Percentiles rank a stretch among this genome's conserved stretches.
Conservation (phyloP, 208 protist genomes). For the Crithidia fasciculata region DNA sequence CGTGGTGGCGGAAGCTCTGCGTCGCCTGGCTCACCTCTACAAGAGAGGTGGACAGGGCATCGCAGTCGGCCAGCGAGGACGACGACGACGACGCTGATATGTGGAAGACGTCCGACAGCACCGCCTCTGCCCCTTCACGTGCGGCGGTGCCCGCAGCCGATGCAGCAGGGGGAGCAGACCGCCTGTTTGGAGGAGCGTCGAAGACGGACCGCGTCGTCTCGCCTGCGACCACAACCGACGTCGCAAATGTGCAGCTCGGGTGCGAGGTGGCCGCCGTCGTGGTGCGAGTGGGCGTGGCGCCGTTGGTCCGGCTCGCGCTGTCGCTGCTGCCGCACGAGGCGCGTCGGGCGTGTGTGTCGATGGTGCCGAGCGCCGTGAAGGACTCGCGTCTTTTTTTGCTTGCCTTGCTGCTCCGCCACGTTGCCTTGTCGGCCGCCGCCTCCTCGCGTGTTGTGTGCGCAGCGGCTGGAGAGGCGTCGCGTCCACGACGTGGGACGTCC, state of each 20-base stretch:
- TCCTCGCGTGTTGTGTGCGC: background rate
- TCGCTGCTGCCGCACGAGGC: background rate
- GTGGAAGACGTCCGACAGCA: slow-evolving; percentile 22
- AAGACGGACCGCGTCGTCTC: background rate
- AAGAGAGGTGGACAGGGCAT: slow-evolving; percentile 36
- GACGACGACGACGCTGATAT: slow-evolving; percentile 25
- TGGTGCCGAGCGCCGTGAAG: background rate
- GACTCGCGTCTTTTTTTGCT: background rate
- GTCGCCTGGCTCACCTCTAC: slow-evolving; percentile 78
- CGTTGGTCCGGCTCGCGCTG: background rate
- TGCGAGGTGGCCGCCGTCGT: slow-evolving; percentile 8
- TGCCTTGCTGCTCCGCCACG: background rate
- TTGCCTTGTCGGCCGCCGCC: background rate
- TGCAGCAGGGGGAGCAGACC: background rate
- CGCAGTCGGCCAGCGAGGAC: slow-evolving; percentile 23
- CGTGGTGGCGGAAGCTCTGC: slow-evolving; percentile 37
- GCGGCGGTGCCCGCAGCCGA: background rate
- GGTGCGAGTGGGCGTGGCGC: slow-evolving; percentile 5
- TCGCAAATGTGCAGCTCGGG: background rate
- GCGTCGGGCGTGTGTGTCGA: background rate
- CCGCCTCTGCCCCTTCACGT: background rate
- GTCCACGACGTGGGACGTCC: background rate
- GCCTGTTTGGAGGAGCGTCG: background rate
- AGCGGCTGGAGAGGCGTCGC: background rate
- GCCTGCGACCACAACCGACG: background rate